Evolutionary conservation across 2,329 filamentous ascomycete genomes (phyloP).

Genomic region (Balansia obtecta): DNA sequence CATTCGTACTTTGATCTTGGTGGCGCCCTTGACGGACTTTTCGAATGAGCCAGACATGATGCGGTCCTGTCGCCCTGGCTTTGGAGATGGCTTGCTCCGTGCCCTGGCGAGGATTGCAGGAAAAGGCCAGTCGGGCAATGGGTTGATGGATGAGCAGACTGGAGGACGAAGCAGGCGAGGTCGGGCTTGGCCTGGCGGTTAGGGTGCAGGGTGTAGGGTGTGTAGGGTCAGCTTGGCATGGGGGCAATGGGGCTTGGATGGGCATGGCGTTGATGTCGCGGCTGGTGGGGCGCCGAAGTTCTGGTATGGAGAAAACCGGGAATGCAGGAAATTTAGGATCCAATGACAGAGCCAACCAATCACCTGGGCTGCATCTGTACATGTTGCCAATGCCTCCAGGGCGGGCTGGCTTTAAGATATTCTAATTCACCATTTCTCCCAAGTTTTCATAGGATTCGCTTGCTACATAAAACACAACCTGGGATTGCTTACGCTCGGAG

Average conservation of each 20-base stretch:
- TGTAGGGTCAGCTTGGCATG: not conserved
- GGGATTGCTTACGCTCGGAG: too few relatives aligned
- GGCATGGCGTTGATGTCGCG: not conserved
- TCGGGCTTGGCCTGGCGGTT: constrained; percentile 4
- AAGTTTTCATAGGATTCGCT: too few relatives aligned
- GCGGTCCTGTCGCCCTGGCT: constrained; percentile 7
- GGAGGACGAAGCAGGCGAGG: not conserved
- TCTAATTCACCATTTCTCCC: too few relatives aligned
- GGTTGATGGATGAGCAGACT: constrained; percentile 2
- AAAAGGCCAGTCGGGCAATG: not conserved
- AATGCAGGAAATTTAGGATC: too few relatives aligned
- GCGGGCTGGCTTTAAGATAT: too few relatives aligned
- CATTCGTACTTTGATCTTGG: constrained; percentile 77
- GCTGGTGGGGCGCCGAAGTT: constrained; percentile 1
- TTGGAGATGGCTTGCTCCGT: not conserved
- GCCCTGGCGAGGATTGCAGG: not conserved
- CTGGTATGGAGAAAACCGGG: too few relatives aligned
- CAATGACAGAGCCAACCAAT: too few relatives aligned
- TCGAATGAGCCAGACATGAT: constrained; percentile 82
- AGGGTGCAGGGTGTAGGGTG: too few relatives aligned
- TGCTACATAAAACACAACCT: too few relatives aligned
- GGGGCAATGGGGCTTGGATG: not conserved
- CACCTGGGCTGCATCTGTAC: not conserved
- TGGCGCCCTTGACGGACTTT: constrained; percentile 97
- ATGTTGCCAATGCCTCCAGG: too few relatives aligned